Evolutionary conservation across 108 stramenopile genomes (phyloP).

Genomic region (Cyclotella choctawhatcheeana): DNA sequence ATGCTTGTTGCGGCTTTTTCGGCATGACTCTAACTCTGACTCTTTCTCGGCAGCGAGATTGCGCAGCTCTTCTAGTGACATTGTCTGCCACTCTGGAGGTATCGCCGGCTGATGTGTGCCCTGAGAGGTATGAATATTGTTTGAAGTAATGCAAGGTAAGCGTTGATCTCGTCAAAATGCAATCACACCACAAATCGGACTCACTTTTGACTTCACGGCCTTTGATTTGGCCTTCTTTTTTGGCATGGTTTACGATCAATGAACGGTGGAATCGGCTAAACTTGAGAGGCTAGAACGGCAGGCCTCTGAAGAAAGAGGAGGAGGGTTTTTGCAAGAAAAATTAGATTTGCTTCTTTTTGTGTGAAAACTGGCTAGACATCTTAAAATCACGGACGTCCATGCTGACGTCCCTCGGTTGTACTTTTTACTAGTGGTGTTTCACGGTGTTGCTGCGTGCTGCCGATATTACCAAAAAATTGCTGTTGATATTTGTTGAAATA

Average conservation of each 20-base stretch:
- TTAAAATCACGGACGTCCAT: too few species aligned
- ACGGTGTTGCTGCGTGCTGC: too few species aligned
- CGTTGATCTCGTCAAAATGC: not conserved
- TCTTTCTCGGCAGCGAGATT: slow-evolving; percentile 29
- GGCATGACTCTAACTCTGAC: slow-evolving; percentile 17
- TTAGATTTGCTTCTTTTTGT: too few species aligned
- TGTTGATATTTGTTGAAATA: too few species aligned
- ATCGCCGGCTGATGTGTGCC: slow-evolving; percentile 20
- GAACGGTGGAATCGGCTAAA: not conserved
- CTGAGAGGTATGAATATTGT: not conserved
- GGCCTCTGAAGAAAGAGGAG: too few species aligned
- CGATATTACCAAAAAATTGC: too few species aligned
- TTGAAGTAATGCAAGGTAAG: not conserved
- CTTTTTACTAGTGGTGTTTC: too few species aligned
- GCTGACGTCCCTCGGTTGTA: too few species aligned
- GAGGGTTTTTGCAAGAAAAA: too few species aligned
- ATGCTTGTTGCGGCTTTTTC: slow-evolving; percentile 33
- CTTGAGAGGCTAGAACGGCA: not conserved
- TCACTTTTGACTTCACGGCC: slow-evolving; percentile 9
- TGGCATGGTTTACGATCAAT: not conserved
- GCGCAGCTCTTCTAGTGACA: slow-evolving; percentile 38
- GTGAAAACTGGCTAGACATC: too few species aligned
- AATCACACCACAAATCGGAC: not conserved
- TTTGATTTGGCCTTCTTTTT: slow-evolving; percentile 6
- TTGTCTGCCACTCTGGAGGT: slow-evolving; percentile 35